Evolutionary conservation across 768 basidiomycete species (phyloP), one percentile per base, ranked within the genome.

Genomic region (Pluteus cervinus): DNA sequence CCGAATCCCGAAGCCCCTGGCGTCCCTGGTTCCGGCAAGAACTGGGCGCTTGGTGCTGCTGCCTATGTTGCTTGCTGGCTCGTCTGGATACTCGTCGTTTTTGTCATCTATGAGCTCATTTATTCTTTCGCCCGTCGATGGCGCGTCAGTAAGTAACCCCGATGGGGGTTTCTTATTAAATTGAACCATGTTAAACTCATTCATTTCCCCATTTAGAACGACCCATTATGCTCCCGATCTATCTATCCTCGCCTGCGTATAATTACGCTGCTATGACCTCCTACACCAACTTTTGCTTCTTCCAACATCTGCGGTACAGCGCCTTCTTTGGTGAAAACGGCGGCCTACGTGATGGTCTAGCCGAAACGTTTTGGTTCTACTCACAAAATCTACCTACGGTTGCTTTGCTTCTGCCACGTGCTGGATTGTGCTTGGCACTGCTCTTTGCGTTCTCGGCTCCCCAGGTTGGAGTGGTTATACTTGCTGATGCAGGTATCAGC

Each of bases 381-480:
- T 79, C 89, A 1, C 91, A 94, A 63, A 89, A 91, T 52, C 55
- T 83, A 24, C 83, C 90, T 4, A 87, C 85, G 0, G 77, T 92
- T 28, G 72, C 77, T 7, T 70, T 89, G n/a, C 72, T 92, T 28
- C 63, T 94, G 14, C 91, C 91, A 17, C 76, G 91, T 42, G 87
- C 87, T 21, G 88, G 78, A 7, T 63, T 94, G 26, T 71, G 69
- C 28, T 60, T 92, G 4, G 80, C 84, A 1, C 57, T 91, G 20
- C 68, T 92, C n/a, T 59, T 91, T 30, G 58, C 73, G 1, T 85
- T 80, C 57, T 74, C 72, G 36, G 54, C 62, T 12, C 62, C 78
- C 3, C 62, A 72, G 36, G 64, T 71, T 15, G 68, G 61, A 41
- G 62, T 64, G 29, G 60, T 75, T 11, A 60, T 62, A 33, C 60